These are phyloP conservation scores for Diaporthe citrichinensis DNA, from an alignment of 2,329 filamentous ascomycete species.

Conservation along the genomic window DNA sequence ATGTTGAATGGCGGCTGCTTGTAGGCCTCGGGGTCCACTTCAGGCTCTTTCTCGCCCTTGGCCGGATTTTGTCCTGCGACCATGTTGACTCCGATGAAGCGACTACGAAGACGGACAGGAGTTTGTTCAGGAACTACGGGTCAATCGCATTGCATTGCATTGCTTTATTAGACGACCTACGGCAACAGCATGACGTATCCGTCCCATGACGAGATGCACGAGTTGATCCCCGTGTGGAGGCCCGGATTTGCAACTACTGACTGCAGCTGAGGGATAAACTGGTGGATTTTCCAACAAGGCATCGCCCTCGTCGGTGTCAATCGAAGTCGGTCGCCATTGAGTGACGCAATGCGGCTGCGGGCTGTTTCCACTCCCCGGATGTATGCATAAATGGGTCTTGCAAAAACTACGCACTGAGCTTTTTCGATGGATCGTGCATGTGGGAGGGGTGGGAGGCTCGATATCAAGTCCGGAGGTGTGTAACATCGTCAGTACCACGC, in stretches of 20 bases:
- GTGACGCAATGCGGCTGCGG: constrained; percentile 15
- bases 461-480: background rate
- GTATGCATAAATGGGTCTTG: constrained; percentile 10
- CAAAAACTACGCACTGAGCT: constrained; percentile 17
- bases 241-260: constrained; percentile 2
- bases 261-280: background rate
- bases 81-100: background rate
- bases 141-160: background rate
- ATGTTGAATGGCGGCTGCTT: constrained; percentile 22
- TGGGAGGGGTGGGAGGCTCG: background rate
- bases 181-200: background rate
- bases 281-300: background rate
- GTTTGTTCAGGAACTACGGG: background rate
- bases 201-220: constrained; percentile 8
- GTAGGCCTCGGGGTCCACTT: constrained; percentile 20
- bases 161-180: background rate
- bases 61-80: background rate
- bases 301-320: constrained; percentile 13
- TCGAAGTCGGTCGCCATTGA: background rate
- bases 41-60: background rate
- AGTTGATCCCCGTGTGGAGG: background rate
- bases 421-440: constrained; percentile 13
- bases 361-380: background rate
- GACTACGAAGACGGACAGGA: background rate
- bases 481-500: background rate